Percentiles rank a stretch among this genome's conserved stretches.
Conservation (phyloP, 768 basidiomycete species). For the Leccinum obscurum region DNA sequence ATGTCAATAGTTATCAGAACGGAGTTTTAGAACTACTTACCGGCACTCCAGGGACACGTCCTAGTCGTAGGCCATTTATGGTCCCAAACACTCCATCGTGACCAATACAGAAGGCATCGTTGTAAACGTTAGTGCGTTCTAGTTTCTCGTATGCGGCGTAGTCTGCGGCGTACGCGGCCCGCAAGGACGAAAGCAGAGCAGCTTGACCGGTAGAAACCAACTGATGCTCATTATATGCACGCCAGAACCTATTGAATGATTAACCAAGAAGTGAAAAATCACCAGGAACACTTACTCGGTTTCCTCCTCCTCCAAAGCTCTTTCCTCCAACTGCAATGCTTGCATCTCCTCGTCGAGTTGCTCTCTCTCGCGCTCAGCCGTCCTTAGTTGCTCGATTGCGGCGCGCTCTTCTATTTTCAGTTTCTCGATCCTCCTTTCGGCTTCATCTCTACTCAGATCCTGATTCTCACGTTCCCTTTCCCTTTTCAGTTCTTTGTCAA, state of each 20-base stretch:
- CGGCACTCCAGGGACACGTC: conserved; percentile 81
- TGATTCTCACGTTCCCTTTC: conserved; percentile 74
- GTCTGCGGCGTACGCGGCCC: conserved; percentile 78
- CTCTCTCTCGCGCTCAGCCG: conserved; percentile 73
- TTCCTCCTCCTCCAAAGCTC: conserved; percentile 77
- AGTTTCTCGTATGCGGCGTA: conserved; percentile 78
- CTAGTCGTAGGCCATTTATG: conserved; percentile 94
- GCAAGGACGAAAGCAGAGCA: conserved; percentile 67
- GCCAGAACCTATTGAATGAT: conserved; percentile 68
- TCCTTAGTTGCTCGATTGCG: conserved; percentile 74
- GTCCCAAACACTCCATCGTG: conserved; percentile 95
- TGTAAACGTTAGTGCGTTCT: conserved; percentile 91
- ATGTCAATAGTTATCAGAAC: conserved; percentile 9
- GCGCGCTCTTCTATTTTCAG: conserved; percentile 65
- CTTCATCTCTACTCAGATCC: conserved; percentile 60
- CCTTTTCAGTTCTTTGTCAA: conserved; percentile 83
- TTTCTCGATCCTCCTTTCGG: conserved; percentile 70
- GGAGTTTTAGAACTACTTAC: conserved; percentile 42
- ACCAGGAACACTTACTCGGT: conserved; percentile 57
- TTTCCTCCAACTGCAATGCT: conserved; percentile 75
- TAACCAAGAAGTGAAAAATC: conserved; percentile 4
- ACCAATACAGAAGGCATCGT: conserved; percentile 93
- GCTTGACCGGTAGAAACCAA: conserved; percentile 63
- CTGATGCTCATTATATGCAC: conserved; percentile 70
- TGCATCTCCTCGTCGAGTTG: conserved; percentile 74